phyloP scores from a whole-genome alignment of 2,329 filamentous ascomycete genomes.

The Phyllosticta ampelicida region DNA sequence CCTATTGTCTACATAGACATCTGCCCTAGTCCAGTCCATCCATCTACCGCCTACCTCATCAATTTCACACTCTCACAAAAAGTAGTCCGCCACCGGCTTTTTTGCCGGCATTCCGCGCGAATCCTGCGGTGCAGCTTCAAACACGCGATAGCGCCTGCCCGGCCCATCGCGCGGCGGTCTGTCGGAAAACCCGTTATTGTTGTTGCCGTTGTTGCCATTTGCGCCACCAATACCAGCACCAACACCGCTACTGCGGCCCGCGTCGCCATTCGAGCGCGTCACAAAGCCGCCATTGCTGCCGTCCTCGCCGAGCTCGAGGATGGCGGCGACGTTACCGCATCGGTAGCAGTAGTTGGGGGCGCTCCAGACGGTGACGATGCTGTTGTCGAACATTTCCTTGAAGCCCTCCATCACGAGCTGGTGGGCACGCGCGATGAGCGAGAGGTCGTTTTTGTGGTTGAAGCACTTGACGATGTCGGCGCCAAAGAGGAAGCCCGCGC shows the following conservation, averaged over 20 bases:
- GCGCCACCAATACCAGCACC: constrained; percentile 31
- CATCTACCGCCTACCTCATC: too few species aligned
- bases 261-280: constrained; percentile 56
- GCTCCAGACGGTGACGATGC: constrained; percentile 93
- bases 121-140: constrained; percentile 93
- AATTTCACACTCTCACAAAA: constrained; percentile 46
- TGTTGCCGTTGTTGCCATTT: constrained; percentile 56
- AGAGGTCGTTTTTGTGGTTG: constrained; percentile 94
- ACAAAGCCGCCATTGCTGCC: constrained; percentile 41
- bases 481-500: constrained; percentile 91
- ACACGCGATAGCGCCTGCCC: constrained; percentile 83
- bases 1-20: neutral
- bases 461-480: constrained; percentile 93
- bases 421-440: constrained; percentile 88
- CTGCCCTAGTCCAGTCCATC: neutral
- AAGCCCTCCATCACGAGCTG: constrained; percentile 99
- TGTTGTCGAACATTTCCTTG: constrained; percentile 98
- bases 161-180: constrained; percentile 50
- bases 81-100: constrained; percentile 96
- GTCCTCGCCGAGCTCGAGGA: constrained; percentile 86
- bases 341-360: constrained; percentile 70
- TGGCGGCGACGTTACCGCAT: constrained; percentile 84
- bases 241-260: constrained; percentile 34
- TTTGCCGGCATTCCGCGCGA: constrained; percentile 96
- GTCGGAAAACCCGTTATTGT: constrained; percentile 27